Conservation (phyloP, 2,329 filamentous ascomycete genomes). For the Epichloe coenophiala region DNA sequence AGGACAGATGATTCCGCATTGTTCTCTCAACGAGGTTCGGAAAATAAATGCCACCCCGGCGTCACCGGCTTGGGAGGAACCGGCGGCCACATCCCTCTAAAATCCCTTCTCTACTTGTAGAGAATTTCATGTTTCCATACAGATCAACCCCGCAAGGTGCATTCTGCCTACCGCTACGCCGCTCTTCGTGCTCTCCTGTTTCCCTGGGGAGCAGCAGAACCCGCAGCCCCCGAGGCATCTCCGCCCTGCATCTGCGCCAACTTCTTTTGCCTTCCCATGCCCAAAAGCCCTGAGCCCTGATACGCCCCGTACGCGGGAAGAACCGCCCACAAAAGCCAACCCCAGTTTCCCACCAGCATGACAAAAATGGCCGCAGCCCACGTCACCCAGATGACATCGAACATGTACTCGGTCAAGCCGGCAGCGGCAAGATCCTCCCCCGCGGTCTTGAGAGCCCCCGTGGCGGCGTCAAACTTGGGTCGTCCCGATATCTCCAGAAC, state of each 20-base stretch:
- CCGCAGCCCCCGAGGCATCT: conserved; percentile 10
- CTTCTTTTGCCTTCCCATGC: conserved; percentile 35
- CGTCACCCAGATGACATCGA: conserved; percentile 91
- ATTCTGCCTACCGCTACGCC: conserved; percentile 21
- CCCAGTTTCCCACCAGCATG: conserved; percentile 68
- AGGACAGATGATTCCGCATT: neutral
- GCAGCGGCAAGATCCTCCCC: conserved; percentile 76
- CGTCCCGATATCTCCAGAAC: conserved; percentile 76
- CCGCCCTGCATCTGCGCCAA: conserved; percentile 34
- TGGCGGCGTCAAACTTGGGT: conserved; percentile 53
- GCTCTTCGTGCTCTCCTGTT: conserved; percentile 43
- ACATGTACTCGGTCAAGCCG: conserved; percentile 95
- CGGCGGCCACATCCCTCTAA: neutral
- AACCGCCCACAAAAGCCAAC: conserved; percentile 41
- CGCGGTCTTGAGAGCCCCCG: conserved; percentile 54
- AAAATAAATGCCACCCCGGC: neutral
- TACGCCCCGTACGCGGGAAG: conserved; percentile 43
- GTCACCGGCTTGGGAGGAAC: too few relatives aligned
- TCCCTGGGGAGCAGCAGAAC: conserved; percentile 23
- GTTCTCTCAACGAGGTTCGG: neutral
- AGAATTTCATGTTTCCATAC: neutral
- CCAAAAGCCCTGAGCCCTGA: conserved; percentile 39
- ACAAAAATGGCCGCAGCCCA: conserved; percentile 66
- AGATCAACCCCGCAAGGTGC: neutral
- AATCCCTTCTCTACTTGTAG: too few relatives aligned